A percentile compares a stretch with the other conserved stretches of the same genome.
These are phyloP conservation scores for Myxozyma nipponensis DNA, from an alignment of 805 yeast species.

Conservation along the genomic window DNA sequence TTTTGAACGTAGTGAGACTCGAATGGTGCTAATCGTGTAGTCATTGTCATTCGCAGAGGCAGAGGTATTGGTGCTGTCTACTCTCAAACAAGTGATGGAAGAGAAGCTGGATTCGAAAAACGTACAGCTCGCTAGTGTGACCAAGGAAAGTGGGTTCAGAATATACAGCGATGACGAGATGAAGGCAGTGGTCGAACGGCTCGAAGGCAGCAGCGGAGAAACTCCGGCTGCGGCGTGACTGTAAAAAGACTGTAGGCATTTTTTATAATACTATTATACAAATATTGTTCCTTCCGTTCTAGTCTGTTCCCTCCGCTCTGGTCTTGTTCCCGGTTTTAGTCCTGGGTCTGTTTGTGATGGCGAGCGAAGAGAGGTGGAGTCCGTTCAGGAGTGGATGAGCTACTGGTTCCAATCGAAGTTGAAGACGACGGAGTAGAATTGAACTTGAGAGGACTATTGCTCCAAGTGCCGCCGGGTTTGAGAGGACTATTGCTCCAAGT, in stretches of 20 bases:
- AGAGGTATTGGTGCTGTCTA: slow-evolving; percentile 80
- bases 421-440: not conserved
- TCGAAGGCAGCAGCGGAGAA: slow-evolving; percentile 37
- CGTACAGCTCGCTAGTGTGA: slow-evolving; percentile 92
- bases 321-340: no score
- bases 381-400: not conserved
- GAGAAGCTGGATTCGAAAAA: slow-evolving; percentile 93
- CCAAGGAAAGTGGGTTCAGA: slow-evolving; percentile 78
- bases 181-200: slow-evolving; percentile 68
- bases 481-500: not conserved
- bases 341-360: no score
- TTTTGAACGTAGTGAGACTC: not conserved
- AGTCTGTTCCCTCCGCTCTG: no score
- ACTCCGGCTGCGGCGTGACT: slow-evolving; percentile 2
- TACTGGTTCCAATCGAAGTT: no score
- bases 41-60: slow-evolving; percentile 90
- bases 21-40: slow-evolving; percentile 15
- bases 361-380: no score
- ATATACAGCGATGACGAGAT: slow-evolving; percentile 81
- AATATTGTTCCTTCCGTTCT: no score
- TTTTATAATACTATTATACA: not conserved
- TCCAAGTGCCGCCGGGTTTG: not conserved
- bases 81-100: slow-evolving; percentile 97
- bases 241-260: not conserved
- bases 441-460: not conserved